Evolutionary conservation across 805 yeast species (phyloP).

Genomic region (Metschnikowia lunata): DNA sequence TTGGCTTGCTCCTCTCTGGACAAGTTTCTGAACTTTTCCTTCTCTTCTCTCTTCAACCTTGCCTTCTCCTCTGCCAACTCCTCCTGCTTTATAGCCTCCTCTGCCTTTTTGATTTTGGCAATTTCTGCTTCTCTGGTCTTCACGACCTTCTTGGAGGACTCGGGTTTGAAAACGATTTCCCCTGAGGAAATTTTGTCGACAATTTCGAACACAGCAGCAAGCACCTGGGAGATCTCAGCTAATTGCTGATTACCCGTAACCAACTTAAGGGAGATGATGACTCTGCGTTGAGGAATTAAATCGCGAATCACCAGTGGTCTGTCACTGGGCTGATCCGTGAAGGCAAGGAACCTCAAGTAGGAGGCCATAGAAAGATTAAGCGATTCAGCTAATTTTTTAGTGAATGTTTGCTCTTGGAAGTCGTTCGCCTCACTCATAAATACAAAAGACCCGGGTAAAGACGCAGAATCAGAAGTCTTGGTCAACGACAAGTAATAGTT

Average conservation of each 20-base stretch:
- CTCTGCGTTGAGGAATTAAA: constrained; percentile 48
- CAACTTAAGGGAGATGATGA: constrained; percentile 51
- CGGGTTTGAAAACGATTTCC: constrained; percentile 59
- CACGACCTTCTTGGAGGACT: constrained; percentile 69
- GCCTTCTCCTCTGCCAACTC: constrained; percentile 65
- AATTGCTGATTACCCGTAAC: constrained; percentile 49
- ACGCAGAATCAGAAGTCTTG: constrained; percentile 66
- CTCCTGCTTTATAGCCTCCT: constrained; percentile 64
- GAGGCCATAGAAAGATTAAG: constrained; percentile 43
- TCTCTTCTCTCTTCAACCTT: constrained; percentile 61
- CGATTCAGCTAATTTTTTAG: constrained; percentile 37
- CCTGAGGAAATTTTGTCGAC: constrained; percentile 54
- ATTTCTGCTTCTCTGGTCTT: constrained; percentile 74
- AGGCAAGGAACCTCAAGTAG: constrained; percentile 61
- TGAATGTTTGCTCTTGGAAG: constrained; percentile 61
- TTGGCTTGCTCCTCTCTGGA: constrained; percentile 78
- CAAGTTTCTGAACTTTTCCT: constrained; percentile 52
- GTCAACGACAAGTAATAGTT: constrained; percentile 84
- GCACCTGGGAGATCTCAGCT: constrained; percentile 44
- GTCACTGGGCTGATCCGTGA: constrained; percentile 79
- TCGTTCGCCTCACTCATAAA: constrained; percentile 89
- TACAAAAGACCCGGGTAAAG: constrained; percentile 70
- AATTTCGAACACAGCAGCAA: constrained; percentile 53
- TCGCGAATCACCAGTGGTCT: constrained; percentile 63
- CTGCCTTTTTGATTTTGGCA: constrained; percentile 62